A percentile compares a stretch with the other conserved stretches of the same genome.
phyloP scores from a whole-genome alignment of 441 rosid species.

The Mallotus japonicus region DNA sequence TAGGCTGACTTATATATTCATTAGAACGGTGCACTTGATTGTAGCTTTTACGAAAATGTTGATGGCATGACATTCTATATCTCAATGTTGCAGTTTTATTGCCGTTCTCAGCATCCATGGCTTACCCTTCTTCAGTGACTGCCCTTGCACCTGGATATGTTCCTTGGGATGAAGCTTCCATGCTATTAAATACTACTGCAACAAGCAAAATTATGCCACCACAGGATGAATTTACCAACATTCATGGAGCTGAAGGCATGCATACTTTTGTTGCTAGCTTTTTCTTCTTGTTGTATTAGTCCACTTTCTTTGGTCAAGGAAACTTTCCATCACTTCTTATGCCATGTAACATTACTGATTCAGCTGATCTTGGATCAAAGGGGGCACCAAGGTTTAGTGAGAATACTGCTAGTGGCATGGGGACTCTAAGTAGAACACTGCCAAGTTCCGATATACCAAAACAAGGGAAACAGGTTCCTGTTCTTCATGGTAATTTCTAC shows the following conservation, averaged over 20 bases:
- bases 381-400: constrained; percentile 43
- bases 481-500: constrained; percentile 59
- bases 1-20: constrained; percentile 16
- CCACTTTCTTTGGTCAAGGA: constrained; percentile 31
- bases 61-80: constrained; percentile 17
- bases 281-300: constrained; percentile 25
- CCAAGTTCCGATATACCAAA: constrained; percentile 43
- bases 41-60: neutral
- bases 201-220: constrained; percentile 37
- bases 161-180: constrained; percentile 61
- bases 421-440: constrained; percentile 39
- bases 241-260: constrained; percentile 58
- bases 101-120: constrained; percentile 54
- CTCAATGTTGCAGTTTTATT: constrained; percentile 44
- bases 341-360: constrained; percentile 61
- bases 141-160: constrained; percentile 44
- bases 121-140: constrained; percentile 47
- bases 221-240: constrained; percentile 48
- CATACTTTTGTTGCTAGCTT: constrained; percentile 25
- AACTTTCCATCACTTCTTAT: constrained; percentile 66
- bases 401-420: constrained; percentile 43
- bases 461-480: constrained; percentile 49
- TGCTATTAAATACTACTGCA: constrained; percentile 41
- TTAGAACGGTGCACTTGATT: neutral
- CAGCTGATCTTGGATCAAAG: constrained; percentile 89